phyloP scores from a whole-genome alignment of 768 basidiomycete genomes.

The Panellus pusillus region DNA sequence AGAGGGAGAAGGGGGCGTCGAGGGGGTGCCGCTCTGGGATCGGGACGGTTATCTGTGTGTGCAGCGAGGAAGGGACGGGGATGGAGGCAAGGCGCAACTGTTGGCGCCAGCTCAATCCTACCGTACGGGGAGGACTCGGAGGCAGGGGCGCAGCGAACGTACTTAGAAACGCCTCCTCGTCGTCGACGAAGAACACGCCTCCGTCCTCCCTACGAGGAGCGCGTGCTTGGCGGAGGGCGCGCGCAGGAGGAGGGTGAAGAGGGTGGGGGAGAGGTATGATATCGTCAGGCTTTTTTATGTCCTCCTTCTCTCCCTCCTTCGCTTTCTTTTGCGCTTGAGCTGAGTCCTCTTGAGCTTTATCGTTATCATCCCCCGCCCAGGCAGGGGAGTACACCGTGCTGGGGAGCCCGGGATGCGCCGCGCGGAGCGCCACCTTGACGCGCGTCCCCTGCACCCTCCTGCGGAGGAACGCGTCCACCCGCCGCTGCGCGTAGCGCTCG shows the following conservation, averaged over 20 bases:
- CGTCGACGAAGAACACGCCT: conserved; percentile 40
- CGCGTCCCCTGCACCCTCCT: conserved; percentile 34
- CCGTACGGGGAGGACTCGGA: conserved; percentile 13
- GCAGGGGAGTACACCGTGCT: conserved; percentile 18
- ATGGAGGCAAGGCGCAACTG: conserved; percentile 5
- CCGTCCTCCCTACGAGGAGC: conserved; percentile 39
- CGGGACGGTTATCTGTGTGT: conserved; percentile 1
- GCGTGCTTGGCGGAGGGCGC: conserved; percentile 45
- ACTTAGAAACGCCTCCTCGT: conserved; percentile 34
- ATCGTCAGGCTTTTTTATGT: conserved; percentile 34
- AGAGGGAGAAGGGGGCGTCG: too few species aligned
- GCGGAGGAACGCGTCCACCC: conserved; percentile 36
- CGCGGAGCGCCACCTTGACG: conserved; percentile 38
- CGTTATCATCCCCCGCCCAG: not conserved
- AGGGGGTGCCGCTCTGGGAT: conserved; percentile 30
- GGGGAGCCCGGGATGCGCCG: conserved; percentile 35
- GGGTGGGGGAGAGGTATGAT: conserved; percentile 42
- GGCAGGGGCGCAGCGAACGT: conserved; percentile 30
- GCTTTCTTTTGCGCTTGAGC: too few species aligned
- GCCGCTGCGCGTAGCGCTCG: conserved; percentile 34
- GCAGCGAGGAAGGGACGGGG: too few species aligned
- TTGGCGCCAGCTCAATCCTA: not conserved
- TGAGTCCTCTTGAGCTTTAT: too few species aligned
- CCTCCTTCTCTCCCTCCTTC: too few species aligned
- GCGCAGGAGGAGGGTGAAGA: conserved; percentile 49